Percentiles rank a stretch among this genome's conserved stretches.
Conservation (phyloP, 192 early-diverging fungal genomes). For the Pilaira anomala region DNA sequence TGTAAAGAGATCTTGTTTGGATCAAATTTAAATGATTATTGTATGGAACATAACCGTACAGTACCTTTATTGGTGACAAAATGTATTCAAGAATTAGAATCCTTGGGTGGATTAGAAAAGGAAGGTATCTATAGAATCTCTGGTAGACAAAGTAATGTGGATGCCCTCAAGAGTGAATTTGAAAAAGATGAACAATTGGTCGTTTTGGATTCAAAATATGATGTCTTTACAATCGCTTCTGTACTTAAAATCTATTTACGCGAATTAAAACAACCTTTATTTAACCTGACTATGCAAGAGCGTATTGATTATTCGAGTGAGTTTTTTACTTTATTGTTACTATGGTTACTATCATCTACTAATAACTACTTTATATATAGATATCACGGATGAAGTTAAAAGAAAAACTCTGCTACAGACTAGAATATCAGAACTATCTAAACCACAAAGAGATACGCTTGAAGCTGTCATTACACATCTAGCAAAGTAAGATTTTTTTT, state of each 20-base stretch:
- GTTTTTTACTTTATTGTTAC: neutral
- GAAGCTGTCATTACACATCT: conserved; percentile 57
- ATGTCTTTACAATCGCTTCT: conserved; percentile 54
- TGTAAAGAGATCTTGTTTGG: conserved; percentile 36
- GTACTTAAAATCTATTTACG: conserved; percentile 65
- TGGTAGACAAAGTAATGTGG: conserved; percentile 31
- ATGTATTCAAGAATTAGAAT: conserved; percentile 30
- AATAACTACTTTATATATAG: too few relatives aligned
- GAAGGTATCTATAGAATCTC: conserved; percentile 42
- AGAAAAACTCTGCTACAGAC: conserved; percentile 38
- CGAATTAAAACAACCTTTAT: conserved; percentile 59
- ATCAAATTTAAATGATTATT: conserved; percentile 29
- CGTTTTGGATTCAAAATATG: conserved; percentile 35
- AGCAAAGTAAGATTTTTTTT: conserved; percentile 40
- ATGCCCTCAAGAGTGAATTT: conserved; percentile 30
- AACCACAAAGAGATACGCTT: conserved; percentile 49
- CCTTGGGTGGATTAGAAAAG: conserved; percentile 28
- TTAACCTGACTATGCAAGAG: conserved; percentile 51
- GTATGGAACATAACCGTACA: conserved; percentile 13
- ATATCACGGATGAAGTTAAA: conserved; percentile 37
- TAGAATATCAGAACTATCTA: conserved; percentile 40
- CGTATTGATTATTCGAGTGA: conserved; percentile 50
- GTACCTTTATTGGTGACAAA: conserved; percentile 32
- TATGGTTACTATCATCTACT: too few relatives aligned
- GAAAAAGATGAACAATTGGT: conserved; percentile 33